Evolutionary conservation across 2,329 filamentous ascomycete species (phyloP).

Genomic region (Stemphylium beticola): DNA sequence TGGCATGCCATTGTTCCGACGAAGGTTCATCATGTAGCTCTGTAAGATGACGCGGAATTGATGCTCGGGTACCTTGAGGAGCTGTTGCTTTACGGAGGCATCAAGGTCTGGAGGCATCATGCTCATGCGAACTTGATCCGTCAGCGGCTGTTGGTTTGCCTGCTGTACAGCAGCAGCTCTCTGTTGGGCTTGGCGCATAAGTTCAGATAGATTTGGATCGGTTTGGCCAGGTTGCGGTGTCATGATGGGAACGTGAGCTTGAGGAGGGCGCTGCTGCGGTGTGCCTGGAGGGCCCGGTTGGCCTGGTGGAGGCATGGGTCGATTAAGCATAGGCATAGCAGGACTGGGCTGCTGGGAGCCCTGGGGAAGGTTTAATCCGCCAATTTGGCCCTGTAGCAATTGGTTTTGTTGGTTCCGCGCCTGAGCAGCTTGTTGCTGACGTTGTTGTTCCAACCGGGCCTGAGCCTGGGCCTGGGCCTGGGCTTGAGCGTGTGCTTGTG

Average conservation of each 20-base stretch:
- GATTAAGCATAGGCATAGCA: conserved; percentile 55
- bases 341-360: conserved; percentile 52
- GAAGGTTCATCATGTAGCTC: conserved; percentile 30
- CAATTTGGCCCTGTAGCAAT: conserved; percentile 44
- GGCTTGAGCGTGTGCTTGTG: conserved; percentile 28
- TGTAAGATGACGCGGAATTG: conserved; percentile 40
- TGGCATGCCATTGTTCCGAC: conserved; percentile 31
- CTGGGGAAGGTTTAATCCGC: conserved; percentile 52
- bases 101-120: conserved; percentile 43
- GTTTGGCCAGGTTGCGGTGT: conserved; percentile 38
- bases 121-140: conserved; percentile 40
- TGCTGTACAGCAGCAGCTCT: conserved; percentile 38
- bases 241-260: conserved; percentile 46
- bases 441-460: conserved; percentile 34
- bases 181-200: conserved; percentile 46
- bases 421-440: conserved; percentile 48
- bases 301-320: conserved; percentile 55
- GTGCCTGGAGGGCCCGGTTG: conserved; percentile 47
- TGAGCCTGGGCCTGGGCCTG: conserved; percentile 50
- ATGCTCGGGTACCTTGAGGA: conserved; percentile 44
- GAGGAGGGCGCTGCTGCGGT: conserved; percentile 45
- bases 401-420: conserved; percentile 39
- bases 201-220: conserved; percentile 37
- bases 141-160: conserved; percentile 34
- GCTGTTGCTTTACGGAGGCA: conserved; percentile 36